These are phyloP conservation scores for Aspergillus fischeri DNA, from an alignment of 2,329 filamentous ascomycete genomes.

Conservation along the genomic window DNA sequence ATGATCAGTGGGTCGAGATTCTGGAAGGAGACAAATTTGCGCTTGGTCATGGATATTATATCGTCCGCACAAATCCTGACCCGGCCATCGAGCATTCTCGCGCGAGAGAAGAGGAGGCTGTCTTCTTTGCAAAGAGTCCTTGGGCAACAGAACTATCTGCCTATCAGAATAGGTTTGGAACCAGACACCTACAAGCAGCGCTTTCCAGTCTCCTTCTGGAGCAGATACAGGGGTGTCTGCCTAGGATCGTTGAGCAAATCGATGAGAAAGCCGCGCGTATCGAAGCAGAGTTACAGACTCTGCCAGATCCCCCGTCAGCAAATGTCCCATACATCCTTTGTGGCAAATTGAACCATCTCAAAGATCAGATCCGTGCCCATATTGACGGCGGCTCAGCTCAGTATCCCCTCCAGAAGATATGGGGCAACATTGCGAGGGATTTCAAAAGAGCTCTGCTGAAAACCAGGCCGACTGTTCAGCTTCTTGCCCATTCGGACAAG, in stretches of 20 bases:
- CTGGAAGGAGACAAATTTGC: slow-evolving; percentile 58
- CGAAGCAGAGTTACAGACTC: slow-evolving; percentile 49
- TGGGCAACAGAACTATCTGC: slow-evolving; percentile 44
- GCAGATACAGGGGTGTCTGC: slow-evolving; percentile 41
- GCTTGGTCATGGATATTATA: slow-evolving; percentile 72
- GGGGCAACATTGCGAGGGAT: slow-evolving; percentile 43
- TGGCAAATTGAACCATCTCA: slow-evolving; percentile 57
- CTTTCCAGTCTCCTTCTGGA: slow-evolving; percentile 48
- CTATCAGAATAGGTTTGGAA: slow-evolving; percentile 50
- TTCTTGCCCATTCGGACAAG: slow-evolving; percentile 21
- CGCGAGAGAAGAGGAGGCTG: slow-evolving; percentile 47
- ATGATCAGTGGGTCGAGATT: slow-evolving; percentile 60
- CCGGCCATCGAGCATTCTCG: slow-evolving; percentile 40
- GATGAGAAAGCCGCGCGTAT: slow-evolving; percentile 49
- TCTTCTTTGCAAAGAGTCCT: slow-evolving; percentile 47
- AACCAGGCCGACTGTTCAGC: slow-evolving; percentile 38
- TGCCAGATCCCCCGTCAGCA: slow-evolving; percentile 62
- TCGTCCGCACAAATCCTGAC: slow-evolving; percentile 59
- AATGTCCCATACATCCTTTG: slow-evolving; percentile 66
- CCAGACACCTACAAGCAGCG: slow-evolving; percentile 44
- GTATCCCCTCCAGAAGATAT: slow-evolving; percentile 42
- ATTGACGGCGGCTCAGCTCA: slow-evolving; percentile 47
- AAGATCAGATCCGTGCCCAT: slow-evolving; percentile 49
- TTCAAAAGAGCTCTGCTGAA: slow-evolving; percentile 50
- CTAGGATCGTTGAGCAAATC: slow-evolving; percentile 39